Base-by-base conservation (phyloP, 768 basidiomycete species). In the Rhizopogon salebrosus region DNA sequence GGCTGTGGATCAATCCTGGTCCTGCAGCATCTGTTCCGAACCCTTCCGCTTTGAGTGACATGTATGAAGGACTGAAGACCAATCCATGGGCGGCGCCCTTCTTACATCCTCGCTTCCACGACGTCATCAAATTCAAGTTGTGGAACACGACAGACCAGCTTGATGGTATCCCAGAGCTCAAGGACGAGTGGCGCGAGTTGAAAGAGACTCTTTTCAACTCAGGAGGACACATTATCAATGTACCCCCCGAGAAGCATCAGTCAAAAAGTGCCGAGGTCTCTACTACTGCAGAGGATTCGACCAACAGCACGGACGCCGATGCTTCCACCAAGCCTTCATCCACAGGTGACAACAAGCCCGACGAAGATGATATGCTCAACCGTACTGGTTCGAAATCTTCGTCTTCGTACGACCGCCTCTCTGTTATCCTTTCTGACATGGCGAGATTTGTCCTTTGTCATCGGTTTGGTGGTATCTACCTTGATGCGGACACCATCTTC, bases 1-100 rank as follows among this genome's bases (percentile, higher is more conserved):
- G 93, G 93, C 70, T 98, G 45, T 99, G 95, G 95, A 95, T 98
- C 66, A 98, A 95, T 65, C 94, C 95, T 8, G 95, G 93, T n/a
- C 93, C 94, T 3, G 94, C 95, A 13, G 92, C 93, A 1, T 78
- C 88, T 10, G 79, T 93, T 1, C 92, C 92, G 0, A 94, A 95
- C 62, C 88, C 90, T 13, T 78, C 78, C 38, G 95, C 93, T 3
- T 68, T 82, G 50, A 73, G 72, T 24, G 87, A 95, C 63, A 95
- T 98, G 93, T 89, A 81, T 64, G 80, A 83, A 23, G 78, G 84
- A 60, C 80, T 98, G 36, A 85, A 83, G 64, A 70, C 77, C 13
- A 98, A 89, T 64, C 92, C 94, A 1, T 99, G 95, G 95, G 87
- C 92, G 2, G 84, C 92, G 1, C 95, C 95, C 1, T 95, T 99